phyloP scores from a whole-genome alignment of 306 rosid genomes.

The Biancaea sappan region DNA sequence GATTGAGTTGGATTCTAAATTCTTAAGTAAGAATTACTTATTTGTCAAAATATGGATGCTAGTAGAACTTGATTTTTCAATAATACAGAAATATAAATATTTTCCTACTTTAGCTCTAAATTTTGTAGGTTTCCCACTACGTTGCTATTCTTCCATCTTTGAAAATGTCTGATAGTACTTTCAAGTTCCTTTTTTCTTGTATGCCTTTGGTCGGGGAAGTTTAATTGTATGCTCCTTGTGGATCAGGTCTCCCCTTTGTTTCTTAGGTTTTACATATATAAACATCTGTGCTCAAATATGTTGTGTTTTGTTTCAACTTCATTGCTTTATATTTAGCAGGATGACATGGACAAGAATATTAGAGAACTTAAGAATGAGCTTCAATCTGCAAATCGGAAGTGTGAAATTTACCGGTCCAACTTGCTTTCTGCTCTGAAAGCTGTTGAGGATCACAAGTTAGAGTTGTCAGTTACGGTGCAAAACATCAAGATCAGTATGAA shows the following conservation, averaged over 20 bases:
- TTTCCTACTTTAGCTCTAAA: neutral
- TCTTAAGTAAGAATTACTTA: neutral
- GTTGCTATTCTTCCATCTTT: conserved; percentile 10
- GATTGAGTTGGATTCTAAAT: neutral
- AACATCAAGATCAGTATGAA: conserved; percentile 93
- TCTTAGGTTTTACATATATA: conserved; percentile 21
- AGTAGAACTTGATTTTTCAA: neutral
- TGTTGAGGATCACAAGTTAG: conserved; percentile 93
- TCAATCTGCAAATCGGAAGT: conserved; percentile 77
- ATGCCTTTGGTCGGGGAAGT: conserved; percentile 31
- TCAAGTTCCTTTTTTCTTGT: conserved; percentile 22
- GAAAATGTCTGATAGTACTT: conserved; percentile 17
- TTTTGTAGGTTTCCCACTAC: neutral
- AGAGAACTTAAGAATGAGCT: conserved; percentile 68
- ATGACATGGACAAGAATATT: conserved; percentile 82
- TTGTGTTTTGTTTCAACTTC: conserved; percentile 17
- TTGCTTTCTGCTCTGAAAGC: conserved; percentile 93
- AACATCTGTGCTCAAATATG: conserved; percentile 16
- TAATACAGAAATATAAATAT: neutral
- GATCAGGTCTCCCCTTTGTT: neutral
- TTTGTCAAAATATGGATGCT: neutral
- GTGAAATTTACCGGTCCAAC: conserved; percentile 94
- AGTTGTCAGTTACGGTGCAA: conserved; percentile 90
- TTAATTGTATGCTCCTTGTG: conserved; percentile 10
- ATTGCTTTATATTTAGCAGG: conserved; percentile 57